These are phyloP conservation scores for Boletus vinaceobasis DNA, from an alignment of 768 basidiomycete species.

Conservation along the genomic window DNA sequence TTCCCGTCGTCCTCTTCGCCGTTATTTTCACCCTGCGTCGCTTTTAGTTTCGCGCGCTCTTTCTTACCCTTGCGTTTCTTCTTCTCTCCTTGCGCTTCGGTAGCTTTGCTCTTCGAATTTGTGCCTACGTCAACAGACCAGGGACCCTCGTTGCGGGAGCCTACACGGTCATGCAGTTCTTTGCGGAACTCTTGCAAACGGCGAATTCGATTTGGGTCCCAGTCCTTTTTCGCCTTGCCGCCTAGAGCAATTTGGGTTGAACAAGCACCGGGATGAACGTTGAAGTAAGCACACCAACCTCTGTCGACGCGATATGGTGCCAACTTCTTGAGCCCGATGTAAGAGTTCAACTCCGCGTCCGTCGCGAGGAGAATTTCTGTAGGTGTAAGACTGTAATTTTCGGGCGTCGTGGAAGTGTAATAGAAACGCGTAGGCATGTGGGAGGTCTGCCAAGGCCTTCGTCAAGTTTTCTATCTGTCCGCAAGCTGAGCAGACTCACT, in stretches of 20 bases:
- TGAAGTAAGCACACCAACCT: constrained; percentile 16
- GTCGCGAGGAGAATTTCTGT: constrained; percentile 88
- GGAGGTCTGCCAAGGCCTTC: constrained; percentile 58
- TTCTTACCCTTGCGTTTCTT: constrained; percentile 74
- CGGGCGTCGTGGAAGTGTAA: constrained; percentile 67
- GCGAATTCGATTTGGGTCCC: constrained; percentile 62
- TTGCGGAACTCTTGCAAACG: constrained; percentile 71
- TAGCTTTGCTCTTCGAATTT: constrained; percentile 2
- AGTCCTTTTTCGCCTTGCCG: constrained; percentile 34
- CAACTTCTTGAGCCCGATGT: constrained; percentile 83
- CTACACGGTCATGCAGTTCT: constrained; percentile 47
- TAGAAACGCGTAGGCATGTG: constrained; percentile 91
- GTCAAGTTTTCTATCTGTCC: not conserved
- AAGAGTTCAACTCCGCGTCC: constrained; percentile 90
- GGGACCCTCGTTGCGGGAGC: constrained; percentile 13
- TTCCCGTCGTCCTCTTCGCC: constrained; percentile 3
- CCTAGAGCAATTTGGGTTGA: constrained; percentile 6
- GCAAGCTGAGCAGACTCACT: constrained; percentile 45
- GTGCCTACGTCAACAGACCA: constrained; percentile 15
- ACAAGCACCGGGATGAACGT: not conserved
- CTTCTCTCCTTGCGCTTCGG: constrained; percentile 21
- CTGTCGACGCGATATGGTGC: constrained; percentile 80
- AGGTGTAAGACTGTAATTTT: constrained; percentile 69
- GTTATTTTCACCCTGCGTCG: constrained; percentile 16
- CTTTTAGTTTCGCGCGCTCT: constrained; percentile 55